Evolutionary conservation across 192 early-diverging fungal species (phyloP).

Genomic region (Phlyctochytrium arcticum): DNA sequence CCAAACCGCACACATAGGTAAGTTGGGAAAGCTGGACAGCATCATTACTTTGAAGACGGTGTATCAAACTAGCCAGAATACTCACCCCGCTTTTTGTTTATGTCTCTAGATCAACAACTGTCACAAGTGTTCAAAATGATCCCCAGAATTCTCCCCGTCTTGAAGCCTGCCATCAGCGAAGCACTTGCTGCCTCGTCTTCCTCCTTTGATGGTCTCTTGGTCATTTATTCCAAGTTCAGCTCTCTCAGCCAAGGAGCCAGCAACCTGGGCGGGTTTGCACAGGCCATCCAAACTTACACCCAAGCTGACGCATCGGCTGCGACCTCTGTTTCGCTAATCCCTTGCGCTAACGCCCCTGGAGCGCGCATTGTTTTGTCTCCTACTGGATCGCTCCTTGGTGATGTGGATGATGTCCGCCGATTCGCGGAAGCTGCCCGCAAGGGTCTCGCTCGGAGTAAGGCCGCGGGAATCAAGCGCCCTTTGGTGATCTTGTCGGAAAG

Average conservation of each 20-base stretch:
- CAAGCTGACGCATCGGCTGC: not conserved
- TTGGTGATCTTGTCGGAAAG: constrained; percentile 54
- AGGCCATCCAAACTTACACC: not conserved
- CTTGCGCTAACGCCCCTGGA: constrained; percentile 43
- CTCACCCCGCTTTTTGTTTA: no score
- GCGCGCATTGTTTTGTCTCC: constrained; percentile 69
- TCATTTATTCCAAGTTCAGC: constrained; percentile 7
- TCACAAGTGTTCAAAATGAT: no score
- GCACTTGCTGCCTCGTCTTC: not conserved
- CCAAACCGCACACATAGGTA: no score
- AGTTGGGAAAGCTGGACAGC: no score
- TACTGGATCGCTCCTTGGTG: constrained; percentile 65
- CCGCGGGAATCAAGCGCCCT: constrained; percentile 58
- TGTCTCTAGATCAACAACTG: no score
- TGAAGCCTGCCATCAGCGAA: not conserved
- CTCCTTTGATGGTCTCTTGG: constrained; percentile 19
- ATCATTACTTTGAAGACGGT: no score
- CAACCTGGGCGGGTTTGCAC: not conserved
- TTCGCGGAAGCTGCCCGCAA: constrained; percentile 63
- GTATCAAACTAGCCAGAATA: no score
- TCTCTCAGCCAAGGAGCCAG: not conserved
- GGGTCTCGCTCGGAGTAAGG: constrained; percentile 61
- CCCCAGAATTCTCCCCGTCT: constrained; percentile 16
- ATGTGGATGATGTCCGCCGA: constrained; percentile 80
- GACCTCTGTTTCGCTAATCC: not conserved